phyloP scores from a whole-genome alignment of 176 grass and related monocot genomes.

The Chloris gayana region DNA sequence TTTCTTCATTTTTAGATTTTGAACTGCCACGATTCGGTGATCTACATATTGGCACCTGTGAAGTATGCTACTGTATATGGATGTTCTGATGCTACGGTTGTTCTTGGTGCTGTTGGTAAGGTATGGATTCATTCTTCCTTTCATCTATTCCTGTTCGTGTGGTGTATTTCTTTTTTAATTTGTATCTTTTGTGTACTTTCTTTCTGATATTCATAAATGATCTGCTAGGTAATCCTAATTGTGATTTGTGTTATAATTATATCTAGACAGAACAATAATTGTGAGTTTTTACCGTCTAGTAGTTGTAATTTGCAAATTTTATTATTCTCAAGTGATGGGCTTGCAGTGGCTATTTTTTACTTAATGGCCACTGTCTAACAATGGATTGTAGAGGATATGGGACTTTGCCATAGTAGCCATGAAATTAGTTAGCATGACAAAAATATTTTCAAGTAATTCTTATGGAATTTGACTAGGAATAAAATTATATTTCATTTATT shows the following conservation, averaged over 20 bases:
- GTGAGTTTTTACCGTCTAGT: neutral
- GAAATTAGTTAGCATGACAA: neutral
- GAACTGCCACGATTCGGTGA: constrained; percentile 97
- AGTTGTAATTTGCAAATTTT: neutral
- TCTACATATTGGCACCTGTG: constrained; percentile 91
- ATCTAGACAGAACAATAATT: neutral
- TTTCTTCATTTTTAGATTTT: constrained; percentile 70
- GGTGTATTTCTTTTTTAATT: neutral
- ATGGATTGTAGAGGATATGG: neutral
- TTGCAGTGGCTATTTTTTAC: constrained; percentile 12
- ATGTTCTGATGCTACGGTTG: constrained; percentile 76
- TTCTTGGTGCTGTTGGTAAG: constrained; percentile 85
- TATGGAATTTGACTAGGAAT: neutral
- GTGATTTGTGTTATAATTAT: neutral
- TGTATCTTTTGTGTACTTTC: constrained; percentile 12
- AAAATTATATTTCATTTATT: neutral
- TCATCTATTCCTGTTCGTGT: neutral
- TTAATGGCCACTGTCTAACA: neutral
- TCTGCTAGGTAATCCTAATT: neutral
- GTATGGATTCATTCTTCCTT: constrained; percentile 44
- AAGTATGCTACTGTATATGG: constrained; percentile 79
- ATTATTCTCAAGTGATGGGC: neutral
- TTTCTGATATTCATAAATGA: constrained; percentile 16
- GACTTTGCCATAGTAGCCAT: neutral
- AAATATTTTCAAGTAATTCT: neutral